A percentile compares a stretch with the other conserved stretches of the same genome.
Evolutionary conservation across 768 basidiomycete species (phyloP).

Genomic region (Coprinellus aureogranulatus): DNA sequence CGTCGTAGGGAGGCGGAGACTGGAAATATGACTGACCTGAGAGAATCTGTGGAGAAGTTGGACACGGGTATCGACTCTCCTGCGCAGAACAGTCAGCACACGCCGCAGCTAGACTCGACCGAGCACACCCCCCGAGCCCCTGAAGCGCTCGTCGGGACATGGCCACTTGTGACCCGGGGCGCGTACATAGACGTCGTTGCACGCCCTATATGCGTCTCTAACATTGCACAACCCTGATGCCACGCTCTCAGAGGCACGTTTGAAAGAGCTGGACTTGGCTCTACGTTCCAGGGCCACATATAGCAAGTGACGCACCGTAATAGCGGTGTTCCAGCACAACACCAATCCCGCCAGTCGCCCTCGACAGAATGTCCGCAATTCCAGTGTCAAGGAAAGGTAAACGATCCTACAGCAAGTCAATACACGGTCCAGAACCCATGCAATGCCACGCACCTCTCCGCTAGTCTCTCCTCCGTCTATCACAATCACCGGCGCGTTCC

Average conservation of each 20-base stretch:
- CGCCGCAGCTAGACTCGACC: too few relatives aligned
- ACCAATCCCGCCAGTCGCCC: constrained; percentile 82
- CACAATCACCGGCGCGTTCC: constrained; percentile 81
- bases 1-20: background rate
- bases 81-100: background rate
- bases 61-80: constrained; percentile 15
- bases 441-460: constrained; percentile 54
- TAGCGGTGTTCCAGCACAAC: constrained; percentile 92
- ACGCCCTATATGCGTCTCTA: too few relatives aligned
- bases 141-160: too few relatives aligned
- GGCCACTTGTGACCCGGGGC: too few relatives aligned
- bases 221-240: too few relatives aligned
- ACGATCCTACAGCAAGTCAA: constrained; percentile 33
- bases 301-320: constrained; percentile 70
- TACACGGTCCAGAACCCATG: background rate
- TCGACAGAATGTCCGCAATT: constrained; percentile 82
- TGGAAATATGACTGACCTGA: constrained; percentile 6
- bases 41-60: constrained; percentile 17
- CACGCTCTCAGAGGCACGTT: too few relatives aligned
- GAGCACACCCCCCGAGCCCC: too few relatives aligned
- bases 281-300: too few relatives aligned
- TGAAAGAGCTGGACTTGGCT: too few relatives aligned
- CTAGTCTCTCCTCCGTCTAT: constrained; percentile 93
- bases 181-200: too few relatives aligned
- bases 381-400: constrained; percentile 70